phyloP scores from a whole-genome alignment of 192 early-diverging fungal species.

The Helicostylum pulchrum region DNA sequence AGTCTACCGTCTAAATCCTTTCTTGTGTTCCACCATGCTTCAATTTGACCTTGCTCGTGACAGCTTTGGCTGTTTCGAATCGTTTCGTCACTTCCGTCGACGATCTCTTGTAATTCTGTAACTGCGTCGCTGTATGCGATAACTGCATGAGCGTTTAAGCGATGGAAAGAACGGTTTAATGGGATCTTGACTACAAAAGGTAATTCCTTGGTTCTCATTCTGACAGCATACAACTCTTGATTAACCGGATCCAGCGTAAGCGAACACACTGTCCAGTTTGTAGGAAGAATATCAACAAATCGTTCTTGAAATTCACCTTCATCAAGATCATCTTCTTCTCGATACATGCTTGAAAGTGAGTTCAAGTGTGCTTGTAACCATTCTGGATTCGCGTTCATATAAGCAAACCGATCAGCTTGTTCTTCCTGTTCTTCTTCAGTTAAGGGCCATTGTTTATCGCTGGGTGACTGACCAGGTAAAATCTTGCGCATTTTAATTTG shows the following conservation, averaged over 20 bases:
- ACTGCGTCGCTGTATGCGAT: conserved; percentile 51
- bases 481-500: conserved; percentile 41
- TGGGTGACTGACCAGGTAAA: neutral
- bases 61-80: conserved; percentile 50
- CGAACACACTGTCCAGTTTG: conserved; percentile 73
- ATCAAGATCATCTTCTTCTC: conserved; percentile 36
- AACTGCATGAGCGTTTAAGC: conserved; percentile 37
- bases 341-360: conserved; percentile 34
- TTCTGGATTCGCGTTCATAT: neutral
- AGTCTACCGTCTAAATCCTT: conserved; percentile 69
- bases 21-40: conserved; percentile 80
- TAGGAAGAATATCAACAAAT: conserved; percentile 60
- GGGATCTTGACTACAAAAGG: conserved; percentile 75
- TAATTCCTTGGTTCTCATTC: conserved; percentile 41
- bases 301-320: conserved; percentile 43
- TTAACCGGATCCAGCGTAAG: conserved; percentile 68
- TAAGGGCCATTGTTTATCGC: conserved; percentile 9
- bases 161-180: conserved; percentile 48
- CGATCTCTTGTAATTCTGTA: conserved; percentile 64
- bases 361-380: conserved; percentile 25
- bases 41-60: conserved; percentile 60
- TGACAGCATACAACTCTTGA: conserved; percentile 69
- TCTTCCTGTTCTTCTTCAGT: conserved; percentile 3
- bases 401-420: neutral
- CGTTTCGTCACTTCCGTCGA: conserved; percentile 66